A percentile compares a stretch with the other conserved stretches of the same genome.
Evolutionary conservation across 2,329 filamentous ascomycete species (phyloP).

Genomic region (Hypoxylon sp.): DNA sequence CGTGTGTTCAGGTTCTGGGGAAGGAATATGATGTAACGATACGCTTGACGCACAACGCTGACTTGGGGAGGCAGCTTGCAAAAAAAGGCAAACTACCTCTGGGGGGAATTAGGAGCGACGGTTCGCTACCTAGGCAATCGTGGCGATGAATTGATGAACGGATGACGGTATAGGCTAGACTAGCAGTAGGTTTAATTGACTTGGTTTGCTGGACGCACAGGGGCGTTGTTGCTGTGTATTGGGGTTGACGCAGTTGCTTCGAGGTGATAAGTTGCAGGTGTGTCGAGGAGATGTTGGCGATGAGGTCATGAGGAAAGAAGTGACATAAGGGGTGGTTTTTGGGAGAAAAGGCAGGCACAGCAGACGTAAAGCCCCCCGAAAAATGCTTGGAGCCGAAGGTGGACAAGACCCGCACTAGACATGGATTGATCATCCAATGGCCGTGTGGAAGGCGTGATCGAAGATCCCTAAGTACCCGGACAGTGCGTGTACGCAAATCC

Average conservation of each 20-base stretch:
- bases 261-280: conserved; percentile 50
- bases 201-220: conserved; percentile 25
- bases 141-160: conserved; percentile 43
- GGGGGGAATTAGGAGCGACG: conserved; percentile 40
- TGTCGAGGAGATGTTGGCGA: conserved; percentile 49
- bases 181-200: conserved; percentile 19
- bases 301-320: conserved; percentile 59
- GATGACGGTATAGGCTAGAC: conserved; percentile 42
- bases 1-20: conserved; percentile 46
- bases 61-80: conserved; percentile 54
- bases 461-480: conserved; percentile 52
- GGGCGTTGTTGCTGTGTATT: conserved; percentile 28
- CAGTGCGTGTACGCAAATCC: conserved; percentile 43
- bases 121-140: conserved; percentile 39
- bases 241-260: conserved; percentile 41
- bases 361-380: conserved; percentile 56
- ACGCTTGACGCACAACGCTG: conserved; percentile 49
- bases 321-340: conserved; percentile 59
- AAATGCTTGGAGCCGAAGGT: conserved; percentile 51
- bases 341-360: conserved; percentile 56
- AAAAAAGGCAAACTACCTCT: conserved; percentile 54
- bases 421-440: conserved; percentile 49
- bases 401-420: conserved; percentile 45
- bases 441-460: conserved; percentile 49
- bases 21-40: conserved; percentile 57